Evolutionary conservation across 495 filamentous ascomycete species (phyloP).

Genomic region (Lasiosphaeria ovina): DNA sequence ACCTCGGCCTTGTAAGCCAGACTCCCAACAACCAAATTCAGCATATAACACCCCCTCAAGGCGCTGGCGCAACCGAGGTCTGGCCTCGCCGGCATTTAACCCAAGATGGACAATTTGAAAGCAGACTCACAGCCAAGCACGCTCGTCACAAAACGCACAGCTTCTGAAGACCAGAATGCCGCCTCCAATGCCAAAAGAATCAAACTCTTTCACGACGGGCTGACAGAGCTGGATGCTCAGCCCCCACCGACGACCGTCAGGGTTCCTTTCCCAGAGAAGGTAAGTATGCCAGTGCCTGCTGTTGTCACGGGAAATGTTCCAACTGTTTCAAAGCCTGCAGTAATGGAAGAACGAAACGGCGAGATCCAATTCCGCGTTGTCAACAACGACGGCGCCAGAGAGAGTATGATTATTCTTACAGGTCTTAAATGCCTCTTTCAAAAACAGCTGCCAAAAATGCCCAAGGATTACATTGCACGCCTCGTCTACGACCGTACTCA

Average conservation of each 20-base stretch:
- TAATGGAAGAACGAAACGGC: slow-evolving; percentile 85
- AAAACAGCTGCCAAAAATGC: slow-evolving; percentile 97
- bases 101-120: too few relatives aligned
- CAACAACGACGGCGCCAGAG: slow-evolving; percentile 83
- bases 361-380: slow-evolving; percentile 95
- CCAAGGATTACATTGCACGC: slow-evolving; percentile 93
- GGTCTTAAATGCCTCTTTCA: slow-evolving; percentile 96
- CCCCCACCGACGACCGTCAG: slow-evolving; percentile 2
- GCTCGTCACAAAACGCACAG: slow-evolving; percentile 17
- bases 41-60: too few relatives aligned
- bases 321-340: slow-evolving; percentile 62
- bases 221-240: slow-evolving; percentile 6
- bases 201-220: slow-evolving; percentile 16
- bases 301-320: neutral
- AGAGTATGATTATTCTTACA: slow-evolving; percentile 86
- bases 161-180: slow-evolving; percentile 18
- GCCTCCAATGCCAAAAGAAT: slow-evolving; percentile 21
- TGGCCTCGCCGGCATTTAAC: too few relatives aligned
- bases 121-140: too few relatives aligned
- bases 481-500: slow-evolving; percentile 96
- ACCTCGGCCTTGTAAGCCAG: too few relatives aligned
- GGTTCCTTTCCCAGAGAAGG: slow-evolving; percentile 71
- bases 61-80: too few relatives aligned
- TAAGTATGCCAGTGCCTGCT: slow-evolving; percentile 26
- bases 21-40: too few relatives aligned